Evolutionary conservation across 1,139 yeast genomes (phyloP), one percentile per base, ranked within the genome.

Genomic region (Eremothecium cymbalariae): DNA sequence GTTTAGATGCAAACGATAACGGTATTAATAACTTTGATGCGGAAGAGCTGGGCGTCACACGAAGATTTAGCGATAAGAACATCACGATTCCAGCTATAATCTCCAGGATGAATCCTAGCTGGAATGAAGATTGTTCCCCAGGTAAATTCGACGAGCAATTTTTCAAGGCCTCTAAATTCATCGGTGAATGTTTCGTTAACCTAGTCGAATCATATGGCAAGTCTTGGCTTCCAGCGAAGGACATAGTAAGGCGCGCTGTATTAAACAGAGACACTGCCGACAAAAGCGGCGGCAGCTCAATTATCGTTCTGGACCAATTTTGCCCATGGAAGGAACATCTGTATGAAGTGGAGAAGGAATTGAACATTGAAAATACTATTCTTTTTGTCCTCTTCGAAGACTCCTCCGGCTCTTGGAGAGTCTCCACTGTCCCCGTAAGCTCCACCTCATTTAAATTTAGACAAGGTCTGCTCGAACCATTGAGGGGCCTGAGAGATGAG

Each of bases 261-360:
- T 63, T 64, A 4, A 50, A 61, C 13, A 68, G 90, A 59, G 63
- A 62, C 34, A 61, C 70, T 2, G 68, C 69, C 26, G 77, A 79
- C 48, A 48, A 62, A 40, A 68, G 79, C 18, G 95, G 95, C 19
- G 73, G 78, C 45, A n/a, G n/a, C n/a, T 18, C 21, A 11, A 77
- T 90, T 32, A 55, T 93, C 9, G 68, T 83, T 3, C 68, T 90
- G 45, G 76, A 72, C 14, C 71, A 70, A 44, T 84, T 79, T 55
- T 82, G 86, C 40, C 94, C 95, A 34, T 90, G 98, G 98, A 88
- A 86, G 59, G 95, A 85, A 51, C 97, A 90, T 56, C 65, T 90
- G 37, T 83, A 77, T 55, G 67, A 67, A 25, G 68, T 85, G 45
- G 97, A 86, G 59, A 69, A 68, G 48, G 85, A 76, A 40, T 62